Evolutionary conservation across 129 eudicot species (phyloP), one percentile per base, ranked within the genome.

Genomic region (Mikania micrantha): DNA sequence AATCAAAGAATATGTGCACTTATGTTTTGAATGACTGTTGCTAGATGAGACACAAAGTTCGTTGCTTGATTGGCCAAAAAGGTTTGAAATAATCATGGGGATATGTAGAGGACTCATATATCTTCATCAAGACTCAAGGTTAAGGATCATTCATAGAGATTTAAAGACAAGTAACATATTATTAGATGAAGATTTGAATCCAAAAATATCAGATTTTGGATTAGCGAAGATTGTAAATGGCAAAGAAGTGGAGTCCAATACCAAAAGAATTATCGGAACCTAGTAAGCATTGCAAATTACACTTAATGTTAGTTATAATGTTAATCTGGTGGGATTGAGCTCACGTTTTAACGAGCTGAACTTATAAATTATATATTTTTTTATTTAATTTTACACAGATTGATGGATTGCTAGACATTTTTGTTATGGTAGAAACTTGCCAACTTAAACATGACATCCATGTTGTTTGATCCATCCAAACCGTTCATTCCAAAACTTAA

Each of bases 121-220:
- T 70, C 85, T 84, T 70, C 88, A 84, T 71, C 88, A 84, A 80
- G 88, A 84, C 63, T 84, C 88, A 3, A 80, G 88, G 58, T 63
- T 80, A 69, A 84, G 87, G 58, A 78, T 82, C 49, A 75, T 82
- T 20, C 87, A 82, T 42, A 71, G 87, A 75, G 87, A 82, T 75
- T 64, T 82, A 41, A 82, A 82, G 54, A 77, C 82, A 1, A 81
- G 85, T 47, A 81, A 81, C 32, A 72, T 81, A n/a, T 70, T 81
- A 60, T 58, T 81, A 48, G 83, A 82, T 12, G 80, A 78, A 48
- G 83, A 78, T 36, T 39, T 82, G 66, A 82, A 69, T 48, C 80
- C 86, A 41, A 82, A 82, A 70, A 78, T 78, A 27, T 82, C 83
- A 35, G 86, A 77, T 39, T 82, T 78, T 65, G 82, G 86, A 27